A percentile compares a stretch with the other conserved stretches of the same genome.
Conservation (phyloP, 129 eudicot species). For the Lactuca sativa region DNA sequence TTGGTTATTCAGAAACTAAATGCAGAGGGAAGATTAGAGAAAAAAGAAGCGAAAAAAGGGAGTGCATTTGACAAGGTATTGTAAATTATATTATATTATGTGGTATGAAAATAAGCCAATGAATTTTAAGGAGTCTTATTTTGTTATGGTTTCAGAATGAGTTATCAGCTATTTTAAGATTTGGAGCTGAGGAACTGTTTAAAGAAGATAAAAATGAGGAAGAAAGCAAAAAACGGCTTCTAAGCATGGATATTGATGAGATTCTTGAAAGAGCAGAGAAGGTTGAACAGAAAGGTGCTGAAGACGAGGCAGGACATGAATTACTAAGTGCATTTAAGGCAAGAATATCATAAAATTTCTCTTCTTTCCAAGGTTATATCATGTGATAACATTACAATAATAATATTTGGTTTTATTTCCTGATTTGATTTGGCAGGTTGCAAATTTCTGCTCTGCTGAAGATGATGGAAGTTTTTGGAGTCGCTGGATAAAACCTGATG, state of each 20-base stretch:
- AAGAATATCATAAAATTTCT: conserved; percentile 29
- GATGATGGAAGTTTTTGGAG: conserved; percentile 99
- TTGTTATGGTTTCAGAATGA: conserved; percentile 68
- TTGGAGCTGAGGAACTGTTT: conserved; percentile 98
- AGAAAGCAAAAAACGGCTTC: conserved; percentile 89
- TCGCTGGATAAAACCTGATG: conserved; percentile 96
- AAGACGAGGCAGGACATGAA: conserved; percentile 66
- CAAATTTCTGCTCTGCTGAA: conserved; percentile 88
- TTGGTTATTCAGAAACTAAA: conserved; percentile 95
- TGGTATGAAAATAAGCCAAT: too few relatives aligned
- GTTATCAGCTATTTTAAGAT: conserved; percentile 95
- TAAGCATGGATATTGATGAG: conserved; percentile 94
- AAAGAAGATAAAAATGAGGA: conserved; percentile 95
- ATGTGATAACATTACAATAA: conserved; percentile 4
- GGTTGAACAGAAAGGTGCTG: conserved; percentile 76
- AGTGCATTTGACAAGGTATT: conserved; percentile 87
- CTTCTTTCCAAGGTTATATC: neutral
- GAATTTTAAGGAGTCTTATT: neutral
- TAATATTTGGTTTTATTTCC: conserved; percentile 2
- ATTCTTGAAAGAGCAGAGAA: conserved; percentile 98
- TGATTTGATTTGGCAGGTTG: conserved; percentile 63
- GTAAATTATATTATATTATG: too few relatives aligned
- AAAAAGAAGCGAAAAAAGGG: conserved; percentile 91
- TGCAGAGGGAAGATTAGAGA: conserved; percentile 98
- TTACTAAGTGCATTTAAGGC: conserved; percentile 78